These are phyloP conservation scores for Penicillium samsonianum DNA, from an alignment of 495 filamentous ascomycete species.

Conservation along the genomic window DNA sequence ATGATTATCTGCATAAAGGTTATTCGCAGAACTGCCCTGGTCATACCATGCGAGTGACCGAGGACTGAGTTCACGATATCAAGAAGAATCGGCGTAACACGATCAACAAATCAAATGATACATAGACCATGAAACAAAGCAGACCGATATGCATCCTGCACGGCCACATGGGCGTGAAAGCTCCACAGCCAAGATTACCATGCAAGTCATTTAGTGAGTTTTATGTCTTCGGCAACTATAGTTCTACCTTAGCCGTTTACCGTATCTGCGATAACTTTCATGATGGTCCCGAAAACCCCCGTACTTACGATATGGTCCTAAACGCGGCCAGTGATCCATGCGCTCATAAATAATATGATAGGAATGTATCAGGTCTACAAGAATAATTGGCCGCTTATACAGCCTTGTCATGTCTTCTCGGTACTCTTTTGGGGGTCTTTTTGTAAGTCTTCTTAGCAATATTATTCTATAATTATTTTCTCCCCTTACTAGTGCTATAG, in stretches of 20 bases:
- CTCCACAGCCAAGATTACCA: slow-evolving; percentile 2
- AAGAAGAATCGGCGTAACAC: not conserved
- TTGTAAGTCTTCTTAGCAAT: too few species aligned
- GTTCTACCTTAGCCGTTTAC: too few species aligned
- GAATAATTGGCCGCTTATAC: too few species aligned
- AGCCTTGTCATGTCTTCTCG: not conserved
- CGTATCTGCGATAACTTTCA: too few species aligned
- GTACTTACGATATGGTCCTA: too few species aligned
- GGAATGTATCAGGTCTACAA: too few species aligned
- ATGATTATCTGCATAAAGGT: not conserved
- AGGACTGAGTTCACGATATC: not conserved
- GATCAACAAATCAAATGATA: not conserved
- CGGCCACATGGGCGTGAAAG: not conserved
- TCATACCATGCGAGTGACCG: not conserved
- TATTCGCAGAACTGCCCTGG: not conserved
- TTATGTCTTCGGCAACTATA: not conserved
- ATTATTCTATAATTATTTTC: too few species aligned
- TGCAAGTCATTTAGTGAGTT: slow-evolving; percentile 6
- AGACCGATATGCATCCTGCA: not conserved
- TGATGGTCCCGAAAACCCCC: too few species aligned
- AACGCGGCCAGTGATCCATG: too few species aligned
- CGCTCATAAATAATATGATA: too few species aligned
- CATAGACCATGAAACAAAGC: slow-evolving; percentile 4
- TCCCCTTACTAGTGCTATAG: too few species aligned
- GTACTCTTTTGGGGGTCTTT: not conserved